These are phyloP conservation scores for Prunus fruticosa DNA, from an alignment of 306 rosid genomes.

Conservation along the genomic window DNA sequence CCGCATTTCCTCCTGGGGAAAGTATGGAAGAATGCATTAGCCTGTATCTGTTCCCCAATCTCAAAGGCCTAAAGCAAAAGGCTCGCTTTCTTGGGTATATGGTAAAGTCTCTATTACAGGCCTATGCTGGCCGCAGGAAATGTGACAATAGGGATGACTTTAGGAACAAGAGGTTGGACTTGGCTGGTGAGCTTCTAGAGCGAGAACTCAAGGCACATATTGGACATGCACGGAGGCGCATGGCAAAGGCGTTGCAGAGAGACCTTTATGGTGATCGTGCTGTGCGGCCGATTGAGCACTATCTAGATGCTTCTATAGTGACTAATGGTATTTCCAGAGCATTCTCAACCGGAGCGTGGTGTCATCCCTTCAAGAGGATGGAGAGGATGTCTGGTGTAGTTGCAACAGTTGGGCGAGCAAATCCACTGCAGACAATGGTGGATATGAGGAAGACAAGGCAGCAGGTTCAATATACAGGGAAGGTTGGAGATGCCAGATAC, in stretches of 20 bases:
- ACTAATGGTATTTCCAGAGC: slow-evolving; percentile 94
- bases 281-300: slow-evolving; percentile 68
- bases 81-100: slow-evolving; percentile 84
- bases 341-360: slow-evolving; percentile 97
- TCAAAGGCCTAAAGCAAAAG: slow-evolving; percentile 57
- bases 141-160: slow-evolving; percentile 87
- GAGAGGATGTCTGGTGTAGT: slow-evolving; percentile 96
- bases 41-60: slow-evolving; percentile 57
- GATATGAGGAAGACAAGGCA: slow-evolving; percentile 94
- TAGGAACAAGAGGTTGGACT: slow-evolving; percentile 85
- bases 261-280: slow-evolving; percentile 76
- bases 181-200: slow-evolving; percentile 84
- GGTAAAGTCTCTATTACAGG: slow-evolving; percentile 87
- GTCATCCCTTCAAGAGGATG: slow-evolving; percentile 79
- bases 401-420: slow-evolving; percentile 80
- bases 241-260: slow-evolving; percentile 85
- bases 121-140: slow-evolving; percentile 65
- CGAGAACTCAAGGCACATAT: slow-evolving; percentile 83
- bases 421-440: slow-evolving; percentile 84
- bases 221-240: slow-evolving; percentile 74
- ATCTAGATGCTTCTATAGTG: slow-evolving; percentile 87
- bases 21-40: slow-evolving; percentile 62
- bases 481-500: slow-evolving; percentile 98
- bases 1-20: slow-evolving; percentile 75
- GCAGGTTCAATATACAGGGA: slow-evolving; percentile 89